Evolutionary conservation across 352 stramenopile genomes (phyloP), one percentile per base, ranked within the genome.

Genomic region (Saprolegnia diclina): DNA sequence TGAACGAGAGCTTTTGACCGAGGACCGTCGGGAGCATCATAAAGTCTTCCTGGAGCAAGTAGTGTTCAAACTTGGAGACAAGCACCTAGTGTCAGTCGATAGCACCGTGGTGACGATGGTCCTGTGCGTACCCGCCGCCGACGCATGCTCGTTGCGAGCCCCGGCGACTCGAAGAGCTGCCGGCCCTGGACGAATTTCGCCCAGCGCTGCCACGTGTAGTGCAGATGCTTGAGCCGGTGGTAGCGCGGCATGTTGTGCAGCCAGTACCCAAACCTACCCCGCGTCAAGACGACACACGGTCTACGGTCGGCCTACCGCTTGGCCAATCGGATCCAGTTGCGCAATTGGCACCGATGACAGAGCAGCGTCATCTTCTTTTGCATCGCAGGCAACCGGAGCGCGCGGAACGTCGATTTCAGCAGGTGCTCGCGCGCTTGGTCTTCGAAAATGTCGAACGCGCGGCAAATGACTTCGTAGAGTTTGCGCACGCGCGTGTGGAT

Each of bases 301-400:
- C 32, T 13, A 61, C 19, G 32, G 35, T n/a, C 11, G 35, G 37
- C 21, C 5, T 45, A 69, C 63, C 81, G 79, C 18, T 77, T 66
- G 13, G 80, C 87, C 11, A 89, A 57, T 0, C 81, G 79, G 32
- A 89, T 61, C 80, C 80, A 89, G 46, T 89, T 89, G 16, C 81
- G 77, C 1, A 89, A 66, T 56, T 88, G 74, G 0, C 76, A 67
- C 21, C 79, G 76, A 59, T 77, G 74, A 42, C 79, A 85, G 11
- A 88, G 65, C 37, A 77, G 16, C 16, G 55, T 65, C 4, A 73
- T 80, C 62, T 86, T 77, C 42, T 81, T 84, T 45, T 77, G 67
- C 77, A 85, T 85, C 19, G 77, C 72, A 26, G 79, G 64, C 5
- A 85, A 70, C 13, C 81, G 77, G 0, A 89, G 67, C 35, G 74